Evolutionary conservation across 495 filamentous ascomycete genomes (phyloP), one percentile per base, ranked within the genome.

Genomic region (Aspergillus coremiiformis): DNA sequence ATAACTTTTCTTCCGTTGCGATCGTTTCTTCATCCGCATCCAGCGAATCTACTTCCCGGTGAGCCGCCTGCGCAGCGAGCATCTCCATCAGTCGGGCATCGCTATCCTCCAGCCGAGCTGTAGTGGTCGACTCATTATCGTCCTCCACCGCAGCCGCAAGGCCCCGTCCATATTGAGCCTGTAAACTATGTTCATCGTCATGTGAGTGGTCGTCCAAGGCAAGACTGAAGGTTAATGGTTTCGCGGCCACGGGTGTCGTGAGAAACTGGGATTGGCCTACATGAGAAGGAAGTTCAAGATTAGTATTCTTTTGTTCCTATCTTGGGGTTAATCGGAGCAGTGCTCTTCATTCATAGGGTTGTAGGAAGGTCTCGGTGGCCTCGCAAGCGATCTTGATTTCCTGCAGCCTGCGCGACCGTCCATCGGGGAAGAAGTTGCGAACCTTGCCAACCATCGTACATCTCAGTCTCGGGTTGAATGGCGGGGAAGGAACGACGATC

Each of bases 401-500:
- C 44, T 29, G 44, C 44, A 47, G 27, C 17, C 19, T n/a, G 24
- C 19, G 47, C 47, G 37, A 50, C 48, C 37, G 48, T 27, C 15
- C 14, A 35, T 24, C 24, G 52, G 42, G 32, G 20, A 44, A 21
- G 46, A 19, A 39, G 12, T 37, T 41, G 48, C 74, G 53, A 66
- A 96, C 92, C 92, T 84, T 96, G 90, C 93, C 93, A 98, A 52
- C 88, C 94, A 79, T 98, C 93, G 66, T 97, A 97, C 74, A 96
- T 87, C 78, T 97, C 91, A 21, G 90, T 95, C 74, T 96, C 92
- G 42, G 68, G 73, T 29, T 69, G 74, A 49, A 76, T 73, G 5
- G 67, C 65, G 7, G 78, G 79, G 22, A 86, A 77, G 49, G 77
- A 81, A 64, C 84, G 82, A 47, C 92, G 79, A 70, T 97, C 94